Conservation (phyloP, 345 rosid species). For the Lepidium africanum region DNA sequence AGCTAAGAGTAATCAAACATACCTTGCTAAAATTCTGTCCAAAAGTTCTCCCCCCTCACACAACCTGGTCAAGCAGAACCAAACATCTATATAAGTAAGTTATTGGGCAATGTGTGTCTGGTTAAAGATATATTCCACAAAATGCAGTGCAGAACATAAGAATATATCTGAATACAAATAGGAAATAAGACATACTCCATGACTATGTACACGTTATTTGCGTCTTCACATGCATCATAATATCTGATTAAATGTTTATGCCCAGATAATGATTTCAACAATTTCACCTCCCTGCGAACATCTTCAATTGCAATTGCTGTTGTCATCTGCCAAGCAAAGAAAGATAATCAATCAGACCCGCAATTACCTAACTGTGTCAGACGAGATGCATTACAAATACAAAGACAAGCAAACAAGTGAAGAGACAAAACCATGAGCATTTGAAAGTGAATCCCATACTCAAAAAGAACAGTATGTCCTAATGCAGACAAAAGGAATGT, state of each 20-base stretch:
- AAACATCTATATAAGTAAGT: background rate
- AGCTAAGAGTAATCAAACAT: background rate
- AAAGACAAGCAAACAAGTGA: background rate
- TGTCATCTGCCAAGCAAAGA: constrained; percentile 60
- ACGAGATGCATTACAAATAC: background rate
- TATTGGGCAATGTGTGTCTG: background rate
- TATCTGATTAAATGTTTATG: constrained; percentile 67
- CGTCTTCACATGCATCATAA: constrained; percentile 80
- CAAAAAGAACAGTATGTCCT: background rate
- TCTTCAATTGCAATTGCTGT: constrained; percentile 88
- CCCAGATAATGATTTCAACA: constrained; percentile 67
- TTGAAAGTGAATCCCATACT: background rate
- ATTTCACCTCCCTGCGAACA: constrained; percentile 83
- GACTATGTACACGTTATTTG: constrained; percentile 77
- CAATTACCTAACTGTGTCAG: background rate
- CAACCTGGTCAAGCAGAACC: constrained; percentile 40
- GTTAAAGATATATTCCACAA: background rate
- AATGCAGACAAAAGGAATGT: constrained; percentile 11
- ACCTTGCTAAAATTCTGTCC: constrained; percentile 84
- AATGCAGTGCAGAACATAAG: background rate
- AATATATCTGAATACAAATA: background rate
- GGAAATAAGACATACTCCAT: constrained; percentile 75
- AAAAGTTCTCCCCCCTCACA: constrained; percentile 86
- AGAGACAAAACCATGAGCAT: constrained; percentile 2
- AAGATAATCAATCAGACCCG: background rate